Conservation (phyloP, 192 early-diverging fungal species). For the Coemansia sp. region DNA sequence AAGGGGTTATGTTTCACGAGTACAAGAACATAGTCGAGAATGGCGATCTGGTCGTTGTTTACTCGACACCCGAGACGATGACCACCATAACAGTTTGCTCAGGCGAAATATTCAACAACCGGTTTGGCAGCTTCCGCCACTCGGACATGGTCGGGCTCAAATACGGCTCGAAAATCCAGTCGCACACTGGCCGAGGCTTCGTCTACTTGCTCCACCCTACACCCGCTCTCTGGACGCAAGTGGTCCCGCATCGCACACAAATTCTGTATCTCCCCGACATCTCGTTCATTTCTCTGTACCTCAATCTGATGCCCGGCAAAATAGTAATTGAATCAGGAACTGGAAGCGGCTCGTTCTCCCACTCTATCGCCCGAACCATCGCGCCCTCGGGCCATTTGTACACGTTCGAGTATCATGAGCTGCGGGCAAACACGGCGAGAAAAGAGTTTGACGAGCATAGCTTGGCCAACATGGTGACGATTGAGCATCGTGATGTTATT, state of each 20-base stretch:
- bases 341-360: slow-evolving; percentile 96
- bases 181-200: slow-evolving; percentile 66
- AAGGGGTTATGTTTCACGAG: slow-evolving; percentile 38
- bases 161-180: slow-evolving; percentile 77
- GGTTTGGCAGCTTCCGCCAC: slow-evolving; percentile 79
- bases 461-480: slow-evolving; percentile 64
- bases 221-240: slow-evolving; percentile 93
- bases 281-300: slow-evolving; percentile 76
- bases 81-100: slow-evolving; percentile 60
- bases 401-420: slow-evolving; percentile 91
- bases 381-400: slow-evolving; percentile 86
- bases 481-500: slow-evolving; percentile 80
- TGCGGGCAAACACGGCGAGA: slow-evolving; percentile 64
- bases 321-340: slow-evolving; percentile 90
- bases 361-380: slow-evolving; percentile 86
- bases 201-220: slow-evolving; percentile 88
- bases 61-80: slow-evolving; percentile 72
- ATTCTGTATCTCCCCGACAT: slow-evolving; percentile 96
- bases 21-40: slow-evolving; percentile 64
- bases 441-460: slow-evolving; percentile 83
- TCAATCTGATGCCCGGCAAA: slow-evolving; percentile 84
- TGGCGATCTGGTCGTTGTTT: slow-evolving; percentile 78
- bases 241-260: slow-evolving; percentile 93
- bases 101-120: slow-evolving; percentile 70
- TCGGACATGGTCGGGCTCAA: slow-evolving; percentile 82